Base-by-base conservation (phyloP, 805 yeast species). In the Hanseniaspora singularis region DNA sequence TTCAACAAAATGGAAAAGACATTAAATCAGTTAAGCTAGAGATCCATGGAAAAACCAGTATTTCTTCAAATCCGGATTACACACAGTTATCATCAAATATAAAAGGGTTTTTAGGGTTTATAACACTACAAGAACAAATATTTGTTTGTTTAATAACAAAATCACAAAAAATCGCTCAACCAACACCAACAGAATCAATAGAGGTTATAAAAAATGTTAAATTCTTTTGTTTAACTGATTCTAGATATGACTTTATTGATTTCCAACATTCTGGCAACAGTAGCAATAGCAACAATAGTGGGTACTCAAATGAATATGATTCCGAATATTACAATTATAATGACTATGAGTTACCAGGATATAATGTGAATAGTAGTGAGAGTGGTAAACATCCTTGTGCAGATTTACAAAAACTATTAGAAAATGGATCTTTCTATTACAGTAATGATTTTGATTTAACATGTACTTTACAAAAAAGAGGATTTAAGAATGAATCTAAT, bases 381-480 rank as follows among this genome's bases (percentile, higher is more conserved):
- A 38, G 33, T 22, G 72, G 69, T 16, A 78, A 72, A 53, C 94
- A 89, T 56, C 97, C 97, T 0, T 87, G 97, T 57, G 71, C 69
- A 38, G 92, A 81, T 45, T 61, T 92, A 51, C 74, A 79, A 54
- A 87, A 85, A 61, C 67, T 92, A 38, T 65, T 92, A 42, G 71
- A 80, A 20, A 83, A 82, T 58, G 96, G 97, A 3, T 84, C 95
- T 1, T 92, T 92, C 59, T 89, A 84, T 63, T 92, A 81, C 64
- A 84, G 95, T 46, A 79, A 86, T 4, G 89, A 87, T 64, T 92
- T 87, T 62, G 98, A 92, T 62, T 65, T 92, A 54, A 92, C 98
- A 0, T 80, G 86, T n/a, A 69, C 80, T 6, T 65, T 92, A 51
- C 97, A 89, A 62, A 69, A 75, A 40, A 67, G 94, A 58, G 94